Conservation (phyloP, 352 stramenopile species). For the Globisporangium nagaii region DNA sequence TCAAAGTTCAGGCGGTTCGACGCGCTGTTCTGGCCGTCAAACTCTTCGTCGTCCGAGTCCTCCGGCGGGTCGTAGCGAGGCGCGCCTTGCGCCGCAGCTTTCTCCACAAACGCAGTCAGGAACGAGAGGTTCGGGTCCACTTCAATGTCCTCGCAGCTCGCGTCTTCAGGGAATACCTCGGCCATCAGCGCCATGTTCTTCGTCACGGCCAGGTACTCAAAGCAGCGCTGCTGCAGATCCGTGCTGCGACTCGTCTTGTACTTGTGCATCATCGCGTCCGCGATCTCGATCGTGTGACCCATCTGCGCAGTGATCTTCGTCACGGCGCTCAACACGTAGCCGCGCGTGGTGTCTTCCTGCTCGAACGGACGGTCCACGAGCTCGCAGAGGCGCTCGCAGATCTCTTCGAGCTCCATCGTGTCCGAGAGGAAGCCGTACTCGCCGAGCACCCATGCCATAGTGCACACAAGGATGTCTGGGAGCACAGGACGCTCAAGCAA, state of each 20-base stretch:
- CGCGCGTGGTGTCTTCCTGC: conserved; percentile 90
- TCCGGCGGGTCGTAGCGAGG: conserved; percentile 93
- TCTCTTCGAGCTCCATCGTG: conserved; percentile 90
- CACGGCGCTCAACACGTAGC: conserved; percentile 94
- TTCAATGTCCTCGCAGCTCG: conserved; percentile 92
- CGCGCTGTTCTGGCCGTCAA: conserved; percentile 53
- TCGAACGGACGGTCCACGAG: conserved; percentile 85
- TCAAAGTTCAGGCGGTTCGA: conserved; percentile 82
- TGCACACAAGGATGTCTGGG: conserved; percentile 95
- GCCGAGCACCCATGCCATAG: conserved; percentile 98
- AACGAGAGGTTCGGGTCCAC: conserved; percentile 96
- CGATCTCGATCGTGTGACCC: conserved; percentile 82
- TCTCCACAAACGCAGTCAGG: conserved; percentile 92
- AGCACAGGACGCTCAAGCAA: conserved; percentile 94
- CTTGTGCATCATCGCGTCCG: conserved; percentile 95
- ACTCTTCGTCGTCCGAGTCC: conserved; percentile 95
- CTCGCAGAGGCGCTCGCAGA: conserved; percentile 93
- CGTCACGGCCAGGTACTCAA: conserved; percentile 96
- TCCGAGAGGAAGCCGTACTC: conserved; percentile 98
- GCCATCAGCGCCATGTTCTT: conserved; percentile 89
- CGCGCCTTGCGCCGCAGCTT: conserved; percentile 89
- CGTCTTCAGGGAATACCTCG: conserved; percentile 95
- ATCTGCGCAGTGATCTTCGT: conserved; percentile 98
- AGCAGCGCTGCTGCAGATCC: conserved; percentile 98
- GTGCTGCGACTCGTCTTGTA: conserved; percentile 94